Base-by-base conservation (phyloP, 306 rosid genomes). In the Herpetospermum pedunculosum region DNA sequence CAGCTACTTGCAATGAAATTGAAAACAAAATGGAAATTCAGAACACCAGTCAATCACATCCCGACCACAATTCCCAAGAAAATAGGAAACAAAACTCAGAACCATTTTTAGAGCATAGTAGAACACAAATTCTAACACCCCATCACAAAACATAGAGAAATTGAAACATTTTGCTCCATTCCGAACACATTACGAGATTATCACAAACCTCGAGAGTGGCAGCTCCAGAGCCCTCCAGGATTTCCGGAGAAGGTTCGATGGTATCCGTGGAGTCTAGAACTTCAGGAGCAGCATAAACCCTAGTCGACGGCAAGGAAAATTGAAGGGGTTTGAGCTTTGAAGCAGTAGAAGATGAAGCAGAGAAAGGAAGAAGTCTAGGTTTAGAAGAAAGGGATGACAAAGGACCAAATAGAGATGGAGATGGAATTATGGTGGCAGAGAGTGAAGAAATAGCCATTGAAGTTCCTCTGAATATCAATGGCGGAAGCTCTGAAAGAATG, bases 361-460 rank as follows among this genome's bases (percentile, higher is more conserved):
- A 43, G 60, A 82, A 76, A 75, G 84, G 77, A 59, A 77, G 21
- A 38, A 80, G 38, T 68, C 75, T 83, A 4, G 82, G 72, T 29
- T 80, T 89, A 5, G 83, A 83, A 21, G 83, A 75, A 64, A 77
- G 79, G 30, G 79, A 78, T 0, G 88, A 62, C 8, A 88, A 76
- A 70, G 93, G 78, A 73, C 29, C 65, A 19, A 89, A 80, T 53
- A 86, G 79, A 1, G 87, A 79, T 73, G 87, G 82, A 26, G 88
- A 81, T 50, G 85, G 87, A 63, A 87, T 16, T n/a, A 79, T 72
- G 48, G 85, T 65, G 5, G 92, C 81, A 23, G 93, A 88, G 57
- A 87, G 76, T 18, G 93, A 92, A 82, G 92, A 89, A 73, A 87
- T 79, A 34, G 92, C 93, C 97, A 89, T 92, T 75, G 88, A 83